These are phyloP conservation scores for Dictyostelium discoideum DNA, from an alignment of 78 protist genomes.

Conservation along the genomic window DNA sequence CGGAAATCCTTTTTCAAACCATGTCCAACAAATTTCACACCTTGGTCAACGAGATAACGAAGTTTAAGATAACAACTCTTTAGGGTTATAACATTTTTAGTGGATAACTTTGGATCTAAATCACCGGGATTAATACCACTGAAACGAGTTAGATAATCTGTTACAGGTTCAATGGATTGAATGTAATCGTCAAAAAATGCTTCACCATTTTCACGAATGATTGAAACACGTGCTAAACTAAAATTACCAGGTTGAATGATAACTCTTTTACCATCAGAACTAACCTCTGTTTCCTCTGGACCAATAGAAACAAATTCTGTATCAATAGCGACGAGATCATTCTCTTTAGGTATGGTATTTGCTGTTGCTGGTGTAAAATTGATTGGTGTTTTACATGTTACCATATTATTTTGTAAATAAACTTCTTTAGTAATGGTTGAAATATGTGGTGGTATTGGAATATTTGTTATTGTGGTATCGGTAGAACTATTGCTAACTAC, in stretches of 20 bases:
- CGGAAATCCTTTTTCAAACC: slow-evolving; percentile 92
- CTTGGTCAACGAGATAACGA: slow-evolving; percentile 85
- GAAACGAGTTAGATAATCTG: slow-evolving; percentile 92
- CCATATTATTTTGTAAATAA: slow-evolving; percentile 42
- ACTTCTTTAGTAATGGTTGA: slow-evolving; percentile 69
- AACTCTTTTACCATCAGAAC: slow-evolving; percentile 79
- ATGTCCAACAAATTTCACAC: slow-evolving; percentile 92
- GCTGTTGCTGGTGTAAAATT: slow-evolving; percentile 40
- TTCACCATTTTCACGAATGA: slow-evolving; percentile 77
- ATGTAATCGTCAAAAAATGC: slow-evolving; percentile 93
- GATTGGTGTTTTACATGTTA: slow-evolving; percentile 49
- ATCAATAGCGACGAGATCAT: slow-evolving; percentile 86
- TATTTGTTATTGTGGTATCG: neutral
- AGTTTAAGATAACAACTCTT: slow-evolving; percentile 89
- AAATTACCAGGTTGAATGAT: slow-evolving; percentile 84
- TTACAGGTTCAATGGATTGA: slow-evolving; percentile 85
- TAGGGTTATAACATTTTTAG: slow-evolving; percentile 80
- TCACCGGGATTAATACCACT: slow-evolving; percentile 94
- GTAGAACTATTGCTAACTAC: slow-evolving; percentile 6
- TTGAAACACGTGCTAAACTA: slow-evolving; percentile 86
- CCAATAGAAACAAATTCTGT: slow-evolving; percentile 94
- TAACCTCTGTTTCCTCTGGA: slow-evolving; percentile 74
- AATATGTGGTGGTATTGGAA: neutral
- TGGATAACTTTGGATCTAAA: slow-evolving; percentile 84
- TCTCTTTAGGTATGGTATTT: slow-evolving; percentile 48